These are phyloP conservation scores for Staphylotrichum longicolle DNA, from an alignment of 495 filamentous ascomycete species.

Conservation along the genomic window DNA sequence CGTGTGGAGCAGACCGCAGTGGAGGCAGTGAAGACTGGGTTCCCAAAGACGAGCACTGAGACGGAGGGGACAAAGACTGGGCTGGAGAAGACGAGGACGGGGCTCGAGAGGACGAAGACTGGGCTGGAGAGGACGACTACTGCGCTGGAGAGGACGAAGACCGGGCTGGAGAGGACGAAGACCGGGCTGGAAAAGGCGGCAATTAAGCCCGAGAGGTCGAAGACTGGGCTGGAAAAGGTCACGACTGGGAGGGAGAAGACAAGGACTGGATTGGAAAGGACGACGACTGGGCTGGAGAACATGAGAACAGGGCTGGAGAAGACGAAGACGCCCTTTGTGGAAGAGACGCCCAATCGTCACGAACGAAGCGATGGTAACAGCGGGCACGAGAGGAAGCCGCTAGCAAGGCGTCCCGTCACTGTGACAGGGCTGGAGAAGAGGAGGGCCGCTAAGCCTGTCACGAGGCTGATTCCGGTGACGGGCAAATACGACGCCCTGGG, in stretches of 20 bases:
- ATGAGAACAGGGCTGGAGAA: background rate
- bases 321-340: background rate
- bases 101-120: background rate
- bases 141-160: too few relatives aligned
- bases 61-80: too few relatives aligned
- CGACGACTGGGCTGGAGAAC: background rate
- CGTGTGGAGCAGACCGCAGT: background rate
- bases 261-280: constrained; percentile 1
- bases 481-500: constrained; percentile 34
- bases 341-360: background rate
- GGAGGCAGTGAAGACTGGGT: background rate
- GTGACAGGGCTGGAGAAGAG: constrained; percentile 27
- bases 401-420: constrained; percentile 5
- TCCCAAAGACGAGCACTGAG: background rate
- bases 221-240: background rate
- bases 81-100: constrained; percentile 1
- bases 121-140: background rate
- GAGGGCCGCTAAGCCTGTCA: constrained; percentile 17
- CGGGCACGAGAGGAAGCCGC: background rate
- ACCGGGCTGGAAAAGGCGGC: constrained; percentile 5
- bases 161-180: too few relatives aligned
- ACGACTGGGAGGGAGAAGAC: too few relatives aligned
- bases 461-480: constrained; percentile 19
- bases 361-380: background rate
- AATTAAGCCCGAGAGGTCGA: background rate